Base-by-base conservation (phyloP, 2,329 filamentous ascomycete species). In the Colletotrichum cereale region DNA sequence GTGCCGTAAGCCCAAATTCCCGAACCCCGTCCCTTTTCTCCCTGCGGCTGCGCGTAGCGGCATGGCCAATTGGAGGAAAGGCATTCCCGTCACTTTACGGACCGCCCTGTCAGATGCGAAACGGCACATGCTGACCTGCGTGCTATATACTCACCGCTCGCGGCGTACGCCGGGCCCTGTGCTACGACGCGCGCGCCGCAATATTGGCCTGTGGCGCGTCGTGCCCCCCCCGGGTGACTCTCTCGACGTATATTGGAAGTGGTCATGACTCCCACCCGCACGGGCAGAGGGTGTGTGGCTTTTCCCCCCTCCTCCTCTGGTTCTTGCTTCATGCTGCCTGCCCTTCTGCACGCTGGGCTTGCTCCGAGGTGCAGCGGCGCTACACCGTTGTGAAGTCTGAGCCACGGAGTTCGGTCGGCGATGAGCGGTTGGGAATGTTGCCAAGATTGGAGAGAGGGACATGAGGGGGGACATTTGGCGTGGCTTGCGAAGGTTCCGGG, bases 131-230 rank as follows among this genome's bases (percentile, higher is more conserved):
- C 61, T 60, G 50, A 58, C 55, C 34, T 31, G 53, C 29, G 24
- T 31, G 36, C 44, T 68, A 64, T 68, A 64, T 63, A 58, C 58
- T 68, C 65, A 71, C 69, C 65, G 69, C 69, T 55, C 44, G 52
- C 68, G 69, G 65, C 65, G 63, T 61, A 56, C 55, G 53, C 42
- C 58, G 53, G 36, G 48, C 53, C n/a, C 62, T 53, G 62, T 63
- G 50, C 62, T 40, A 66, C 55, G 44, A 24, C 26, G n/a, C 26
- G 24, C 36, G 14, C 11, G 18, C 16, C 58, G 29, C 14, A 5
- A n/a, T 34, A 36, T 44, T 44, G 42, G 60, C 31, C 18, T 31
- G 44, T 31, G 57, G 38, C 53, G 40, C 36, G n/a, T n/a, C n/a
- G n/a, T n/a, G n/a, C n/a, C n/a, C n/a, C 21, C 24, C 11, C 55